Percentiles rank a stretch among this genome's conserved stretches.
These are phyloP conservation scores for Boletales sp. DNA, from an alignment of 768 basidiomycete genomes.

Conservation along the genomic window DNA sequence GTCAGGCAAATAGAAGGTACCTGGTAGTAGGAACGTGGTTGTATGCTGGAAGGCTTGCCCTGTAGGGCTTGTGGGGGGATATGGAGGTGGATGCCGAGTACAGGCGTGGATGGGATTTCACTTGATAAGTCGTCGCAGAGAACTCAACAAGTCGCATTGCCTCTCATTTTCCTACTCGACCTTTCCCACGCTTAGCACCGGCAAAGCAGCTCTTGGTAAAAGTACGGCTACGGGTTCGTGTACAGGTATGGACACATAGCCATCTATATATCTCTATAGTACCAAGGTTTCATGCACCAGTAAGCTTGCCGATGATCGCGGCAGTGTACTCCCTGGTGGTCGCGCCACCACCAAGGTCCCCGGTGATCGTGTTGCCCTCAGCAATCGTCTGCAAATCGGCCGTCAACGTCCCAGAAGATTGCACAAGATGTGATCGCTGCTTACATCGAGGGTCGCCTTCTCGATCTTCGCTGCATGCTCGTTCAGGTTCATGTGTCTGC, in stretches of 20 bases:
- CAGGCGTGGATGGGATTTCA: conserved; percentile 48
- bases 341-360: conserved; percentile 92
- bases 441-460: conserved; percentile 81
- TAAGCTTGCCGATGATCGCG: conserved; percentile 78
- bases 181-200: conserved; percentile 27
- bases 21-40: conserved; percentile 42
- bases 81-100: conserved; percentile 53
- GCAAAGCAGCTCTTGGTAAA: neutral
- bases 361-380: conserved; percentile 92
- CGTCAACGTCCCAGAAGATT: conserved; percentile 3
- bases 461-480: conserved; percentile 87
- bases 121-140: conserved; percentile 39
- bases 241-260: neutral
- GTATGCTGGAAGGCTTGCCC: conserved; percentile 70
- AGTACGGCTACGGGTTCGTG: conserved; percentile 8
- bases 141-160: conserved; percentile 11
- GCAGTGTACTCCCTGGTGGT: conserved; percentile 86
- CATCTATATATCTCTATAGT: conserved; percentile 11
- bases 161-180: conserved; percentile 12
- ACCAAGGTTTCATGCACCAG: conserved; percentile 18
- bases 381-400: conserved; percentile 75
- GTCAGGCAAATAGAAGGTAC: conserved; percentile 28
- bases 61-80: conserved; percentile 80
- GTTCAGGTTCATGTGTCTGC: conserved; percentile 88
- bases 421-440: conserved; percentile 26